Conservation (phyloP, 2,329 filamentous ascomycete genomes). For the Arachnopeziza araneosa region DNA sequence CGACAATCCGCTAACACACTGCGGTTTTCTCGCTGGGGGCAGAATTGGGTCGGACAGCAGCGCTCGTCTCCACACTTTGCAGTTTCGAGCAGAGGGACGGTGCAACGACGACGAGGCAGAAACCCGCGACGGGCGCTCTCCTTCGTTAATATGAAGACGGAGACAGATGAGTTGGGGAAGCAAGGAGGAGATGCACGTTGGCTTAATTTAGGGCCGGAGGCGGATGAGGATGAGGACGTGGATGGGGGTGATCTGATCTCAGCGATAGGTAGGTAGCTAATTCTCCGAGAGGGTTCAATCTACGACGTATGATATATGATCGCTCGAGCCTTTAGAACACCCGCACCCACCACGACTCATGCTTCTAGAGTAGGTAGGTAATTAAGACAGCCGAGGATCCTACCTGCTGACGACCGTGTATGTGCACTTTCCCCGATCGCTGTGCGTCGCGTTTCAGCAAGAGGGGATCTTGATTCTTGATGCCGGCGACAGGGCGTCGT, state of each 20-base stretch:
- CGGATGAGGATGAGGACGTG: too few species aligned
- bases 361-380: too few species aligned
- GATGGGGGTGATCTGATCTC: neutral
- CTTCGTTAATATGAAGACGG: neutral
- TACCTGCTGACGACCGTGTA: neutral
- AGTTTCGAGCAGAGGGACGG: neutral
- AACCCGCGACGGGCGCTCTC: neutral
- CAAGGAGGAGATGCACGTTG: neutral
- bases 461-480: neutral
- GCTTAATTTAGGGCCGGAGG: neutral
- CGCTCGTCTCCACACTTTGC: neutral
- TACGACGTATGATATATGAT: neutral
- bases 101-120: neutral
- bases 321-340: neutral
- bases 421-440: neutral
- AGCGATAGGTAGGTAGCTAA: neutral
- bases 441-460: neutral
- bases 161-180: neutral
- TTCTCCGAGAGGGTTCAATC: neutral
- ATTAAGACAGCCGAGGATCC: too few species aligned
- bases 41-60: neutral
- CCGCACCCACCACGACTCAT: too few species aligned
- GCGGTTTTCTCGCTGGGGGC: neutral
- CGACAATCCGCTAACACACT: slow-evolving; percentile 1
- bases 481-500: neutral